Evolutionary conservation across 78 protist genomes (phyloP).

Genomic region (Ministeria vibrans): DNA sequence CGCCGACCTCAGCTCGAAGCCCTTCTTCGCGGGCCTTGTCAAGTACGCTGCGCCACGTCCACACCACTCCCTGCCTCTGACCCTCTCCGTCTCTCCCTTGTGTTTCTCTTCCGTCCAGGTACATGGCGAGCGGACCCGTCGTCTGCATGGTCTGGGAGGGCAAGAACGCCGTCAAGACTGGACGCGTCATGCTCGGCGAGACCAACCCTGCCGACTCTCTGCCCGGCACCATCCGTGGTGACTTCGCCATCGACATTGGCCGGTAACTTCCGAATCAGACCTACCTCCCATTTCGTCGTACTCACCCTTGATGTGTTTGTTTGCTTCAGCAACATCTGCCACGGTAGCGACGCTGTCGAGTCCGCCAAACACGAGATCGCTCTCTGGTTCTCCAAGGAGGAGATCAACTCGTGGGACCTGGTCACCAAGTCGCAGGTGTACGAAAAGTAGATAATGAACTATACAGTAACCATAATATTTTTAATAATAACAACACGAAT

Average conservation of each 20-base stretch:
- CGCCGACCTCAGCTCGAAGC: conserved; percentile 42
- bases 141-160: conserved; percentile 50
- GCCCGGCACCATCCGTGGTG: conserved; percentile 85
- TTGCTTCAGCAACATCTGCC: conserved; percentile 55
- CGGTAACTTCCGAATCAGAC: background rate
- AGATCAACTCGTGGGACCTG: conserved; percentile 12
- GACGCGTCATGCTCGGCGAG: conserved; percentile 71
- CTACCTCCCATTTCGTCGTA: background rate
- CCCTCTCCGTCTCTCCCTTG: too few relatives aligned
- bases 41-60: conserved; percentile 1
- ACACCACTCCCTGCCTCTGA: background rate
- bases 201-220: conserved; percentile 66
- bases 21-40: conserved; percentile 67
- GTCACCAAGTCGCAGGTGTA: conserved; percentile 10
- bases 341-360: conserved; percentile 73
- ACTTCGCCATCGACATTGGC: conserved; percentile 35
- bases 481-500: too few relatives aligned
- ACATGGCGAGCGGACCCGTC: background rate
- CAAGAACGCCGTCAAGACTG: conserved; percentile 38
- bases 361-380: conserved; percentile 73
- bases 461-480: too few relatives aligned
- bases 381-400: conserved; percentile 61
- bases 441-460: too few relatives aligned
- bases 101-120: too few relatives aligned
- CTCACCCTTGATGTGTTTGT: background rate